Evolutionary conservation across 805 yeast species (phyloP), one percentile per base, ranked within the genome.

Genomic region (Phaffomyces thermotolerans): DNA sequence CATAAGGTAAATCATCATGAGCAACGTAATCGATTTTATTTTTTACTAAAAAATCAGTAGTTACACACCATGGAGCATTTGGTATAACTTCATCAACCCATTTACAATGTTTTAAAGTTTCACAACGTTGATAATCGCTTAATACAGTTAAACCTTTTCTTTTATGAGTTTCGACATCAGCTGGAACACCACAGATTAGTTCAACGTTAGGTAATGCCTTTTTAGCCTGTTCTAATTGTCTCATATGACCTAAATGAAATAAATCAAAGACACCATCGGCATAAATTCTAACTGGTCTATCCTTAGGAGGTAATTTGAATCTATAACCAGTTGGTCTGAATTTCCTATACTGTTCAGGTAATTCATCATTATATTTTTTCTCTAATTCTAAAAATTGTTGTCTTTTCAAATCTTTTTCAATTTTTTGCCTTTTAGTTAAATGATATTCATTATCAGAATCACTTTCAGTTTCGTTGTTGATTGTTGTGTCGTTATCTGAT

Each of bases 31-130:
- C 99, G 52, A 93, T 88, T 43, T 79, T 69, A 65, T 93, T 96
- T 53, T 83, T 65, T 39, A 69, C 69, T 52, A 93, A 65, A 56
- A 93, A 93, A 37, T 83, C 88, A 43, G 88, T 78, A 3, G 89
- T 84, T 24, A 93, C 89, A 53, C 84, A 77, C 99, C 99, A 93
- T 13, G 99, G 99, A 2, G 97, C 96, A 62, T 86, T 71, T 25
- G 91, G 89, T 43, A 93, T 73, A 25, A 93, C 98, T 63, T 93
- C 98, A 62, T 93, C 98, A 22, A 93, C 99, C 99, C 99, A 93
- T 56, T 72, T 79, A 64, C 99, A 93, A 65, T 93, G 99, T 47
- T 76, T 75, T 48, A 93, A 69, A n/a, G 96, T 84, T 52, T 91
- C 98, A 53, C 82, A 80, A 47, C 99, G 78, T 60, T 91, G 97